These are phyloP conservation scores for Sclerotinia trifoliorum DNA, from an alignment of 2,329 filamentous ascomycete genomes.

Conservation along the genomic window DNA sequence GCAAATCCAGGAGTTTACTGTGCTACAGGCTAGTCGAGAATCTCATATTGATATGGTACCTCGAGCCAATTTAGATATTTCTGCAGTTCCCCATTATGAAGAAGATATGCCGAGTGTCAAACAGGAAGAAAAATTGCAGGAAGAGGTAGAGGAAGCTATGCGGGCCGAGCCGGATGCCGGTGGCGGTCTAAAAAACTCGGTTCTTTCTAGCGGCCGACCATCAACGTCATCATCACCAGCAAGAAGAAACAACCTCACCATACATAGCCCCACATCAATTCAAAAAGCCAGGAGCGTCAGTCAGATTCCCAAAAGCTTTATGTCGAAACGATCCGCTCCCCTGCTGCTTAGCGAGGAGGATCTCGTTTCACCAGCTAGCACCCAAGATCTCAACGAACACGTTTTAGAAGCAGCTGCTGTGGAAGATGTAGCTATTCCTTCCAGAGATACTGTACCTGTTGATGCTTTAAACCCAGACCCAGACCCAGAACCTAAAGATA, in stretches of 20 bases:
- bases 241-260: slow-evolving; percentile 2
- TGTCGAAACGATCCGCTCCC: not conserved
- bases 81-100: not conserved
- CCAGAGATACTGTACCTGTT: no score
- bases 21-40: not conserved
- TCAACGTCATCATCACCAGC: slow-evolving; percentile 14
- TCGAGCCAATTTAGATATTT: not conserved
- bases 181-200: not conserved
- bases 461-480: no score
- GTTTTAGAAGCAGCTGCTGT: not conserved
- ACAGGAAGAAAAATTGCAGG: not conserved
- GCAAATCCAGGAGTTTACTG: not conserved
- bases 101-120: not conserved
- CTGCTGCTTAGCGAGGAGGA: not conserved
- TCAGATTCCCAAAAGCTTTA: not conserved
- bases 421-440: not conserved
- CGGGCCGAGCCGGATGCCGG: not conserved
- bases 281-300: not conserved
- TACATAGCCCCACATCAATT: slow-evolving; percentile 2
- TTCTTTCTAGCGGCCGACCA: slow-evolving; percentile 6
- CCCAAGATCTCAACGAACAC: not conserved
- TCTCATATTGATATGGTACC: not conserved
- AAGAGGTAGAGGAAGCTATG: slow-evolving; percentile 2
- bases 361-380: not conserved
- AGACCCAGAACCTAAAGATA: not conserved